Evolutionary conservation across 129 eudicot species (phyloP), one percentile per base, ranked within the genome.

Genomic region (Cynara cardunculus): DNA sequence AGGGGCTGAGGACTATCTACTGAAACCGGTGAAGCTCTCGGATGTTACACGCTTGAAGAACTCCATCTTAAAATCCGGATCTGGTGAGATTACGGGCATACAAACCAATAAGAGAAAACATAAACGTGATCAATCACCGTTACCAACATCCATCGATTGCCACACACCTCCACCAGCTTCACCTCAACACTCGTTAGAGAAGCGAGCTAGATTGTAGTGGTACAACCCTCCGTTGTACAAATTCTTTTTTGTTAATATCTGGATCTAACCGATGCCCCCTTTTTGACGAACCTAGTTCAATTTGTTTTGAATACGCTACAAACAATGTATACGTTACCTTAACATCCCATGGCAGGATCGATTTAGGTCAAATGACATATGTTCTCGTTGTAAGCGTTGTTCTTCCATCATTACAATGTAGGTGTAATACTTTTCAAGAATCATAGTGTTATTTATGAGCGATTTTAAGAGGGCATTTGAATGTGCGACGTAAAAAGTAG

Each of bases 1-100:
- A 87, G 99, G 99, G 59, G 97, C 99, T 0, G 87, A 92, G 77
- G 99, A 92, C 7, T 94, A 86, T 26, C 84, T 92, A 0, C 61
- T 94, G 27, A 94, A 94, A 88, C 99, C 99, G 0, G 97, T 94
- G 39, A 90, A 92, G 84, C 91, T 94, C 22, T 84, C 99, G 0
- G 99, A 94, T 69, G 96, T 94, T 31, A 80, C 85, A 83, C 92
- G 96, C 21, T 44, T 94, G 69, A 87, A 80, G 69, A 90, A 92
- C 79, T 82, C 75, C 49, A 81, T 92, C 3, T 35, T 89, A 68
- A 83, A 71, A 80, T 89, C 85, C 1, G 87, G 84, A 24, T 65
- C 79, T 72, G 34, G 37, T 19, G 78, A 27, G 1, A 19, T 65
- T 27, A 56, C 46, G 74, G 35, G 31, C 65, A 81, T 49, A 37